These are phyloP conservation scores for Pyrrhoderma noxium DNA, from an alignment of 1,284 basidiomycete species.

Conservation along the genomic window DNA sequence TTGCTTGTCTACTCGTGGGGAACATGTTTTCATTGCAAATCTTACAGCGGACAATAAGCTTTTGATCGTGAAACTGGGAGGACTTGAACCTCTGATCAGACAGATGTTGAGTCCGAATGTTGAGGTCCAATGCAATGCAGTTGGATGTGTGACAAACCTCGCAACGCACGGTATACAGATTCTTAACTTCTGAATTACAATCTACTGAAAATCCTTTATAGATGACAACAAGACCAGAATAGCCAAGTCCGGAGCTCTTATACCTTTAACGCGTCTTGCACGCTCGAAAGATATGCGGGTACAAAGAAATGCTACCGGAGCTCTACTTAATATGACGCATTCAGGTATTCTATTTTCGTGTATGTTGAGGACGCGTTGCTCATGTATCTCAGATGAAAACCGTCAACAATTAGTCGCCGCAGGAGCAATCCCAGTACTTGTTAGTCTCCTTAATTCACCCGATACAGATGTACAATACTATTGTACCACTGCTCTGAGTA, in stretches of 20 bases:
- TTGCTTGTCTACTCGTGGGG: background rate
- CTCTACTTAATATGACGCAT: slow-evolving; percentile 98
- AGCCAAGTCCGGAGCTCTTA: slow-evolving; percentile 96
- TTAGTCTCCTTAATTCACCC: slow-evolving; percentile 90
- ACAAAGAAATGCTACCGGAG: slow-evolving; percentile 97
- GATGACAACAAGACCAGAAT: slow-evolving; percentile 99
- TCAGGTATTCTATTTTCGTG: slow-evolving; percentile 53
- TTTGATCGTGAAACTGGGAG: slow-evolving; percentile 96
- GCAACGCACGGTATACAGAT: slow-evolving; percentile 84
- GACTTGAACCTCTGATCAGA: slow-evolving; percentile 94
- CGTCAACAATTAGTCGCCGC: slow-evolving; percentile 98
- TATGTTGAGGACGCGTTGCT: background rate
- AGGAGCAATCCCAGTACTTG: slow-evolving; percentile 96
- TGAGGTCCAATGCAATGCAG: slow-evolving; percentile 99
- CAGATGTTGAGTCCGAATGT: slow-evolving; percentile 99
- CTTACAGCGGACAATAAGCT: slow-evolving; percentile 93
- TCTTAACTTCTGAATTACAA: background rate
- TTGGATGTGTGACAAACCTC: slow-evolving; percentile 98
- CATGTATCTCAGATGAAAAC: slow-evolving; percentile 75
- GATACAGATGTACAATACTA: slow-evolving; percentile 99
- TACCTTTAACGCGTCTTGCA: slow-evolving; percentile 93
- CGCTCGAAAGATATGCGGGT: slow-evolving; percentile 99
- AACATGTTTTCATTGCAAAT: slow-evolving; percentile 19
- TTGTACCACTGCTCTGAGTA: slow-evolving; percentile 97
- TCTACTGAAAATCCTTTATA: slow-evolving; percentile 23